These are phyloP conservation scores for Hyphopichia homilentoma DNA, from an alignment of 805 yeast genomes.

Conservation along the genomic window DNA sequence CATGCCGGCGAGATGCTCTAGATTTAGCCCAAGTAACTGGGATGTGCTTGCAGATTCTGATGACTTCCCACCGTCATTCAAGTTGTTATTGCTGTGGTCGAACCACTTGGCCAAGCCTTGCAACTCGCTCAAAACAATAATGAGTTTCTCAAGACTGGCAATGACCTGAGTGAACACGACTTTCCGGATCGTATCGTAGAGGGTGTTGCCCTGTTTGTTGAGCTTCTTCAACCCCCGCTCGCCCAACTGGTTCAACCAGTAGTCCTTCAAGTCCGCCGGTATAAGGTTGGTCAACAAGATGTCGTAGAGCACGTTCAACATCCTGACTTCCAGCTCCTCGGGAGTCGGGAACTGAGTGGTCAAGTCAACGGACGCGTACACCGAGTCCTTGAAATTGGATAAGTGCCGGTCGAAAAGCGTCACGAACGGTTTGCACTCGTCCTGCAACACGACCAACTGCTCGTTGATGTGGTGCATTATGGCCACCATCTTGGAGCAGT, in stretches of 20 bases:
- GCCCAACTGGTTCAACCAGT: conserved; percentile 63
- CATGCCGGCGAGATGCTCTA: conserved; percentile 3
- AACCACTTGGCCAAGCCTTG: conserved; percentile 39
- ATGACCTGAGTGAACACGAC: conserved; percentile 46
- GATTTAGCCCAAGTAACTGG: conserved; percentile 5
- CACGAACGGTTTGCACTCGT: conserved; percentile 23
- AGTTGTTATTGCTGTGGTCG: conserved; percentile 10
- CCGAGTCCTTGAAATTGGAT: conserved; percentile 27
- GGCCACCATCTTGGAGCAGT: conserved; percentile 23
- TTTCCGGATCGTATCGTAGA: conserved; percentile 49
- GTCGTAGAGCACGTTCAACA: conserved; percentile 33
- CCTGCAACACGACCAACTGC: conserved; percentile 14
- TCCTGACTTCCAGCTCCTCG: conserved; percentile 10
- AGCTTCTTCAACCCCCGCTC: conserved; percentile 62
- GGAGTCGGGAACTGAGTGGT: conserved; percentile 24
- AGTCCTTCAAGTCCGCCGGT: conserved; percentile 47
- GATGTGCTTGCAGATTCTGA: conserved; percentile 5
- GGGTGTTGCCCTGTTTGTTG: conserved; percentile 44
- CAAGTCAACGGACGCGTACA: conserved; percentile 16
- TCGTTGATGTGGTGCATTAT: conserved; percentile 19
- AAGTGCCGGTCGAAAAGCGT: conserved; percentile 28
- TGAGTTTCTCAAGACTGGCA: conserved; percentile 53
- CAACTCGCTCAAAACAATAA: conserved; percentile 43
- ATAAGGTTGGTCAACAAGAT: conserved; percentile 53
- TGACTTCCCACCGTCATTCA: conserved; percentile 4